Percentiles rank a stretch among this genome's conserved stretches.
Evolutionary conservation across 345 rosid genomes (phyloP).

Genomic region (Cochlearia excelsa): DNA sequence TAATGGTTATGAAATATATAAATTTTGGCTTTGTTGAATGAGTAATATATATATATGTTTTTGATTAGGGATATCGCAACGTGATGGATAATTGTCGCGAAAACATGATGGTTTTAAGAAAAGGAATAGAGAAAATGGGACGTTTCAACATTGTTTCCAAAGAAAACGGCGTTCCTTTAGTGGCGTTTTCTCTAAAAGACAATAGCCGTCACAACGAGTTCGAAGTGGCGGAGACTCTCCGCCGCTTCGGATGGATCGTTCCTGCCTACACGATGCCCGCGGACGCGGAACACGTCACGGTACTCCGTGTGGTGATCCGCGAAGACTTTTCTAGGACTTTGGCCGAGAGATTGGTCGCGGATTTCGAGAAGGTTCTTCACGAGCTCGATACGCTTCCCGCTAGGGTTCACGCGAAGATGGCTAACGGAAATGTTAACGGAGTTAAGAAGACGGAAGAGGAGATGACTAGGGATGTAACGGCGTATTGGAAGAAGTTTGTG

Average conservation of each 20-base stretch:
- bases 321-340: slow-evolving; percentile 76
- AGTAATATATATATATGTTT: no score
- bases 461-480: slow-evolving; percentile 61
- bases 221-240: slow-evolving; percentile 36
- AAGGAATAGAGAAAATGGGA: slow-evolving; percentile 63
- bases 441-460: slow-evolving; percentile 66
- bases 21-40: no score
- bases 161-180: slow-evolving; percentile 66
- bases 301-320: slow-evolving; percentile 70
- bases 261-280: slow-evolving; percentile 91
- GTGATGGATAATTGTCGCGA: slow-evolving; percentile 68
- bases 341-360: slow-evolving; percentile 56
- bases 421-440: slow-evolving; percentile 22
- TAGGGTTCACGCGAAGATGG: slow-evolving; percentile 39
- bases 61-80: slow-evolving; percentile 36
- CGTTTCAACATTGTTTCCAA: slow-evolving; percentile 67
- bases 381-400: slow-evolving; percentile 71
- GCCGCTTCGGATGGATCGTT: slow-evolving; percentile 74
- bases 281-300: slow-evolving; percentile 68
- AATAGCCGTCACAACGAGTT: slow-evolving; percentile 56
- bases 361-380: slow-evolving; percentile 66
- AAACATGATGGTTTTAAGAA: slow-evolving; percentile 55
- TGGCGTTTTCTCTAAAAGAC: slow-evolving; percentile 73
- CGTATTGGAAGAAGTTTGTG: slow-evolving; percentile 74
- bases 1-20: no score